Evolutionary conservation across 2,329 filamentous ascomycete genomes (phyloP), one percentile per base, ranked within the genome.

Genomic region (Colletotrichum kahawae): DNA sequence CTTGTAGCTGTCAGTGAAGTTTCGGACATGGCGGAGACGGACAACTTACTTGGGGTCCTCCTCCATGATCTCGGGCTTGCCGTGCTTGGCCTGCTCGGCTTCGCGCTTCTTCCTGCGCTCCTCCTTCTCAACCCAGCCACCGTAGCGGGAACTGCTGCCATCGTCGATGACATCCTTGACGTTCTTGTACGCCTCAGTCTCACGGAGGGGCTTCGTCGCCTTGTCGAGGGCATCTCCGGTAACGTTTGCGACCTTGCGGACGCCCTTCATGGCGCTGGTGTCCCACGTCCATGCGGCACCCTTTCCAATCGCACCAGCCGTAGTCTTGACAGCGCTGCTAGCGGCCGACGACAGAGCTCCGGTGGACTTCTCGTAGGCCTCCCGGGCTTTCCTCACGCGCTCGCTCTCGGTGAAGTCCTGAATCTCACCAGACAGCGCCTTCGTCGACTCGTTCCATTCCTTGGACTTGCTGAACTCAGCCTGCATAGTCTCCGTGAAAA

Each of bases 371-470:
- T 95, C 93, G 83, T 98, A 98, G 9, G 95, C 96, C 78, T 95
- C 93, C 78, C 94, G 92, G 34, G 96, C 97, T 80, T 92, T 92
- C 81, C 95, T 93, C 18, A 99, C 95, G 21, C 93, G 94, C 82
- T 98, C 96, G 82, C 95, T 98, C 86, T 98, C 96, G 36, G 93
- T 93, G 82, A 99, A 97, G 81, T 98, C 93, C 82, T 98, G 94
- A 21, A 96, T 95, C 7, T 94, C 95, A 64, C 95, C 95, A 21
- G 95, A 94, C 56, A 99, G 91, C 78, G 97, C 95, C 87, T 99
- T 98, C 56, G 96, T 99, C 57, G 95, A 98, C 82, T 99, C 97
- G 82, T 99, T 98, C 97, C 97, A 99, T 84, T 99, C 97, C 83
- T 98, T 98, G 18, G 96, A 98, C 67, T 95, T 94, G 85, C 98